Evolutionary conservation across 106 monocot species (phyloP), one percentile per base, ranked within the genome.

Genomic region (Acorus calamus): DNA sequence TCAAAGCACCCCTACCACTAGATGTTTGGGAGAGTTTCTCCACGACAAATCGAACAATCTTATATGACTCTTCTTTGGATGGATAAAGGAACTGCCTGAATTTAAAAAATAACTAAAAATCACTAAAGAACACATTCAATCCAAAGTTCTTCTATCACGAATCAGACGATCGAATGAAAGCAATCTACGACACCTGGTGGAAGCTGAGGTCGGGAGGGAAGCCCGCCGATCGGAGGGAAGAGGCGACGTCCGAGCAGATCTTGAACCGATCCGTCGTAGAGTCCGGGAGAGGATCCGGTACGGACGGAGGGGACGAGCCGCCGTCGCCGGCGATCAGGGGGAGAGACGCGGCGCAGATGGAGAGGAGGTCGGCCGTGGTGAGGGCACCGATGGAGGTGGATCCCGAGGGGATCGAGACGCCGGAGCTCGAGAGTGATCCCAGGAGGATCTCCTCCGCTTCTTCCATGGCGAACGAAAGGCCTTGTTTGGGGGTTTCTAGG

Each of bases 391-490:
- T 42, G 47, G 78, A 73, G 42, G 78, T 73, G 53, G 59, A 6
- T 42, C 6, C 49, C 28, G 64, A 42, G 41, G 72, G 73, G 11
- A 78, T 67, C 4, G 73, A 68, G 52, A 78, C 63, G 1, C 78
- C 78, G 13, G 73, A 68, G 63, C 68, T 72, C 52, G 6, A n/a
- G 10, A 78, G 60, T 7, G 78, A 67, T 41, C 52, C 47, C 52
- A 76, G 69, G 28, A 76, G 64, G 69, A 76, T 64, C 28, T 69
- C 69, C 46, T 76, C 64, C 12, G 63, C 69, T 11, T 76, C 76
- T 10, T 76, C 69, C 76, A 76, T 76, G 66, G 59, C 66, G 60
- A 41, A 65, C 3, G 0, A 2, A 42, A 14, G 28, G 28, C 28
- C 1, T 28, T 28, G 28, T 28, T 28, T 28, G 28, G 28, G 28